These are phyloP conservation scores for Teratosphaeria destructans DNA, from an alignment of 2,329 filamentous ascomycete genomes.

Conservation along the genomic window DNA sequence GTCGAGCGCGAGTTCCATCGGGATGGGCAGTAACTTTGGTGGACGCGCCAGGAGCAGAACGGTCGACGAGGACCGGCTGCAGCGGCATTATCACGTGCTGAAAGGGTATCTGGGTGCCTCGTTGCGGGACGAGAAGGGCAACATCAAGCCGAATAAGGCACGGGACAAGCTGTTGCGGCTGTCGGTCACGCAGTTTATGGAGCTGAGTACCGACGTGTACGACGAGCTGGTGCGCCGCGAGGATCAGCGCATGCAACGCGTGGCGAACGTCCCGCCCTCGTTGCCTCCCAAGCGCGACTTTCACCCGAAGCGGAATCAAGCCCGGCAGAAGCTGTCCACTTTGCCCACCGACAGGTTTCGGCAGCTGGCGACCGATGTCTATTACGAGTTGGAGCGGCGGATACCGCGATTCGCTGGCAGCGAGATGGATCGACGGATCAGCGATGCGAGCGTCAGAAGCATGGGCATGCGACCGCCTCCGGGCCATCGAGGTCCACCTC, in stretches of 20 bases:
- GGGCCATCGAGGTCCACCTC: conserved; percentile 16
- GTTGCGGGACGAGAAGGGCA: conserved; percentile 63
- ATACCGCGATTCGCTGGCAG: conserved; percentile 69
- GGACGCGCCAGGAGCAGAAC: conserved; percentile 41
- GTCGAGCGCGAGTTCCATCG: conserved; percentile 81
- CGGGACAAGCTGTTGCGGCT: conserved; percentile 88
- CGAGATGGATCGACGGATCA: conserved; percentile 59
- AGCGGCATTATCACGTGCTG: conserved; percentile 72
- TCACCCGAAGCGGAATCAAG: conserved; percentile 94
- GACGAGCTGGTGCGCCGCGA: conserved; percentile 88
- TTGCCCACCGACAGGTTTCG: conserved; percentile 78
- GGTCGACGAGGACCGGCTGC: conserved; percentile 55
- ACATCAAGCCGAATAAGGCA: conserved; percentile 72
- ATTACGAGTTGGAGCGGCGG: conserved; percentile 82
- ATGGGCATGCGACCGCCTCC: conserved; percentile 29
- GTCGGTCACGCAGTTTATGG: conserved; percentile 87
- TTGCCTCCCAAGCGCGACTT: conserved; percentile 80
- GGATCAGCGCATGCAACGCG: conserved; percentile 41
- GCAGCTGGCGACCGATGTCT: conserved; percentile 90
- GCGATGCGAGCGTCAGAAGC: conserved; percentile 45
- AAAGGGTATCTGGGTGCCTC: conserved; percentile 63
- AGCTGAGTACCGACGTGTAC: conserved; percentile 94
- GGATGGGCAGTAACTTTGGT: conserved; percentile 30
- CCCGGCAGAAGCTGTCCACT: conserved; percentile 87
- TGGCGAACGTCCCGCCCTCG: conserved; percentile 53